These are phyloP conservation scores for Candida caryicola DNA, from an alignment of 805 yeast species.

Conservation along the genomic window DNA sequence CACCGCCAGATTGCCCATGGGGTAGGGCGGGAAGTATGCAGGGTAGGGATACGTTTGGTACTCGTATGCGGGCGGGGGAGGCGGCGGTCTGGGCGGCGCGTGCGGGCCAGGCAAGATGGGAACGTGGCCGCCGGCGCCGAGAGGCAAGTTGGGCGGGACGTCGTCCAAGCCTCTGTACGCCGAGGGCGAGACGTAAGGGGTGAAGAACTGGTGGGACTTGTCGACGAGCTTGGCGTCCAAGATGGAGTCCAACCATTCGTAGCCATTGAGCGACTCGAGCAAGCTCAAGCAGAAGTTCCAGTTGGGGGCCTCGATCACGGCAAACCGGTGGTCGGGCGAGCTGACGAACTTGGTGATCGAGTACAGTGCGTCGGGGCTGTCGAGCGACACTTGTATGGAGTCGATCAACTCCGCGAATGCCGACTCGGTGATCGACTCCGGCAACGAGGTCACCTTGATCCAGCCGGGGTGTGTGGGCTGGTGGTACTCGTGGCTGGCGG, in stretches of 20 bases:
- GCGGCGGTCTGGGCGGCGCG: not conserved
- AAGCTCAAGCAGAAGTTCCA: conserved; percentile 8
- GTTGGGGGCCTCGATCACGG: conserved; percentile 4
- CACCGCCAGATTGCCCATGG: conserved; percentile 1
- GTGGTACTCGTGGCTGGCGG: too few species aligned
- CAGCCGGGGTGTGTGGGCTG: not conserved
- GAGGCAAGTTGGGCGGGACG: not conserved
- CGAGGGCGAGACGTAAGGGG: not conserved
- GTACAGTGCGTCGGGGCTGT: conserved; percentile 3
- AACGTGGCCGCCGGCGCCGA: not conserved
- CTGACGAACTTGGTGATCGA: conserved; percentile 8
- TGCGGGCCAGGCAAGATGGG: conserved; percentile 2
- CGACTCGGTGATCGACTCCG: conserved; percentile 9
- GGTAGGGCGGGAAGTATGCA: not conserved
- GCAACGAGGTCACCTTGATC: conserved; percentile 9
- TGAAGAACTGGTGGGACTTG: not conserved
- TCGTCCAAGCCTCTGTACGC: not conserved
- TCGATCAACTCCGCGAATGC: conserved; percentile 16
- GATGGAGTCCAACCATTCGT: conserved; percentile 20
- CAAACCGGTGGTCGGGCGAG: conserved; percentile 1
- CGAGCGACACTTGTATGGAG: conserved; percentile 12
- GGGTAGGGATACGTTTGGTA: not conserved
- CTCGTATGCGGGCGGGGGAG: not conserved
- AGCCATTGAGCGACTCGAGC: conserved; percentile 21
- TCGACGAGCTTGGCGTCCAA: conserved; percentile 15